Evolutionary conservation across 2,329 filamentous ascomycete genomes (phyloP).

Genomic region (Paecilomyces sp.): DNA sequence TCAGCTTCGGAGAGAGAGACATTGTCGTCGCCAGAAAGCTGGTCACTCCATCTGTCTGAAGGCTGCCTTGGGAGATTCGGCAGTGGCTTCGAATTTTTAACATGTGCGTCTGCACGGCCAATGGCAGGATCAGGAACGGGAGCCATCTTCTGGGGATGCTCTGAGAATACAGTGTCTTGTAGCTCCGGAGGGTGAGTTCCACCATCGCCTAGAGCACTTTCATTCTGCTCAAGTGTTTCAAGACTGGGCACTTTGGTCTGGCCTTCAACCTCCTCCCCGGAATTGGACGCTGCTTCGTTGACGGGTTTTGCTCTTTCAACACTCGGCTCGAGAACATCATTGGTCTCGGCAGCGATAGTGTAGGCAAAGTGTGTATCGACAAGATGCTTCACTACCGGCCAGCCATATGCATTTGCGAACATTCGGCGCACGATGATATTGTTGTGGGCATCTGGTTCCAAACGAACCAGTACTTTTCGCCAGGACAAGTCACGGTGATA

Average conservation of each 20-base stretch:
- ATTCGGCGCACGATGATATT: conserved; percentile 95
- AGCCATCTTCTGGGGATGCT: not conserved
- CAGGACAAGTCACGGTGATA: conserved; percentile 89
- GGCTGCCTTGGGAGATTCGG: conserved; percentile 32
- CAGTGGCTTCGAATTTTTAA: not conserved
- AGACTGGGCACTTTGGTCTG: conserved; percentile 10
- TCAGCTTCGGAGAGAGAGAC: conserved; percentile 27
- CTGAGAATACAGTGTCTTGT: not conserved
- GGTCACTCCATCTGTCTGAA: conserved; percentile 59
- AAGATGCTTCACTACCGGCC: conserved; percentile 92
- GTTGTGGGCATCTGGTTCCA: conserved; percentile 97
- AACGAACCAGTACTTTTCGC: conserved; percentile 91
- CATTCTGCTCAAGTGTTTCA: not conserved
- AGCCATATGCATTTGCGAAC: conserved; percentile 96
- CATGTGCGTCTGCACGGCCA: not conserved
- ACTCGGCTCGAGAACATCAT: conserved; percentile 61
- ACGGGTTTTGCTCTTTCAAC: conserved; percentile 61
- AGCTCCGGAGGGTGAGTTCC: not conserved
- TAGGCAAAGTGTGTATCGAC: conserved; percentile 92
- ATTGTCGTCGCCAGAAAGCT: conserved; percentile 51
- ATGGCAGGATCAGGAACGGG: not conserved
- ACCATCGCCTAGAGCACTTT: not conserved
- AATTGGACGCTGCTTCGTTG: conserved; percentile 48
- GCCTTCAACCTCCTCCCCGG: conserved; percentile 59
- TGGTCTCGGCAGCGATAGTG: conserved; percentile 55